Evolutionary conservation across 441 rosid genomes (phyloP).

Genomic region (Hypseocharis bilobata): DNA sequence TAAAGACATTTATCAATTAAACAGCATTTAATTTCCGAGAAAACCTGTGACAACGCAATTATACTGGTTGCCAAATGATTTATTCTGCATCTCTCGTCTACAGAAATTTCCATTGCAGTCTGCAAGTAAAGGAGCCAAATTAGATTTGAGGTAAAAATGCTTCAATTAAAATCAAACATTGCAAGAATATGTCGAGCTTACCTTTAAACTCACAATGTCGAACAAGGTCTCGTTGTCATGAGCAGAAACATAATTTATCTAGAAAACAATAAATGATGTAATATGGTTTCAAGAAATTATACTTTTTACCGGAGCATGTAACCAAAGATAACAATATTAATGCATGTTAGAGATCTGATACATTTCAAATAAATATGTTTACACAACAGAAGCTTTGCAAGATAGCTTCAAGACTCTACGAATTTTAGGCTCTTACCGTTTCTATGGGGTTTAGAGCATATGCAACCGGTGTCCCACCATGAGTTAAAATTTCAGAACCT

Average conservation of each 20-base stretch:
- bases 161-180: conserved; percentile 2
- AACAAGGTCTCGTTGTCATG: conserved; percentile 97
- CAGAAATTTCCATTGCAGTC: conserved; percentile 65
- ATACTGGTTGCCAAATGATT: conserved; percentile 76
- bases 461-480: conserved; percentile 68
- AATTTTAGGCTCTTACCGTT: conserved; percentile 55
- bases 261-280: conserved; percentile 27
- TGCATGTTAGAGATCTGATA: too few relatives aligned
- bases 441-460: conserved; percentile 65
- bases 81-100: conserved; percentile 76
- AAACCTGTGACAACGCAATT: conserved; percentile 76
- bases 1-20: background rate
- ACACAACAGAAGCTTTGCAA: too few relatives aligned
- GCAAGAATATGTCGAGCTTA: conserved; percentile 24
- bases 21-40: background rate
- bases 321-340: background rate
- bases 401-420: too few relatives aligned
- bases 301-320: background rate
- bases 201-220: conserved; percentile 83
- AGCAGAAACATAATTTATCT: conserved; percentile 94
- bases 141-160: conserved; percentile 20
- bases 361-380: too few relatives aligned
- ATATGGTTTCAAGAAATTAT: conserved; percentile 11
- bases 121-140: conserved; percentile 28
- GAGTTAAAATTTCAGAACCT: conserved; percentile 65